Conservation (phyloP, 495 filamentous ascomycete genomes). For the Parachaetomium inaequale region DNA sequence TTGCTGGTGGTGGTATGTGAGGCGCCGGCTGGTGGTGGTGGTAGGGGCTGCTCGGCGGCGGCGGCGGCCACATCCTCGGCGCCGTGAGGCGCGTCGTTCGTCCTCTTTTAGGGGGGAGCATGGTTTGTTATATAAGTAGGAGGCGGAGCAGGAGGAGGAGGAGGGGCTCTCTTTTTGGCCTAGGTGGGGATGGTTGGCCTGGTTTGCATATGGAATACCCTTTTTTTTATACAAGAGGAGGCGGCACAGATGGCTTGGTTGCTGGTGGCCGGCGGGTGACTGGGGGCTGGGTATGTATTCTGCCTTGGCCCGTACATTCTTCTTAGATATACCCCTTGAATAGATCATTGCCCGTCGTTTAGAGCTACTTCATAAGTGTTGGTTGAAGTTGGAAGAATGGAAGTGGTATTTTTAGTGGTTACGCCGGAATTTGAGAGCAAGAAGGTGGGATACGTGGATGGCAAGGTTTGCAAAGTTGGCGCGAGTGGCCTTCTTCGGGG, state of each 20-base stretch:
- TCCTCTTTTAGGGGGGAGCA: too few species aligned
- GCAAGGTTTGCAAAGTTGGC: too few species aligned
- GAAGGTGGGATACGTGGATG: too few species aligned
- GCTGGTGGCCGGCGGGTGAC: not conserved
- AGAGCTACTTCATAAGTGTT: not conserved
- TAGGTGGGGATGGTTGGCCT: not conserved
- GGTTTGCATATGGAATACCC: constrained; percentile 4
- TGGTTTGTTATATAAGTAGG: not conserved
- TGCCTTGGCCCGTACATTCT: not conserved
- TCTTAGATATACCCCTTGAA: constrained; percentile 9
- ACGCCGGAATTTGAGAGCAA: too few species aligned
- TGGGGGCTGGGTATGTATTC: not conserved
- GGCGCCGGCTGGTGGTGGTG: too few species aligned
- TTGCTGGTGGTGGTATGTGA: not conserved
- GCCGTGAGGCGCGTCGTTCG: too few species aligned
- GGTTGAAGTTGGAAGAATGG: too few species aligned
- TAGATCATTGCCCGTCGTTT: constrained; percentile 8
- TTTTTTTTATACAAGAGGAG: not conserved
- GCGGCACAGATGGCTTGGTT: not conserved
- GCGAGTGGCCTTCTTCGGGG: too few species aligned
- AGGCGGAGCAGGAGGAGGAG: too few species aligned
- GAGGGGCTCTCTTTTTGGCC: too few species aligned
- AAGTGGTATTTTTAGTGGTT: too few species aligned
- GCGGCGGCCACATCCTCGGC: not conserved
- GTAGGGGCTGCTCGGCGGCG: not conserved